Evolutionary conservation across 495 filamentous ascomycete genomes (phyloP).

Genomic region (Aspergillus cavernicola): DNA sequence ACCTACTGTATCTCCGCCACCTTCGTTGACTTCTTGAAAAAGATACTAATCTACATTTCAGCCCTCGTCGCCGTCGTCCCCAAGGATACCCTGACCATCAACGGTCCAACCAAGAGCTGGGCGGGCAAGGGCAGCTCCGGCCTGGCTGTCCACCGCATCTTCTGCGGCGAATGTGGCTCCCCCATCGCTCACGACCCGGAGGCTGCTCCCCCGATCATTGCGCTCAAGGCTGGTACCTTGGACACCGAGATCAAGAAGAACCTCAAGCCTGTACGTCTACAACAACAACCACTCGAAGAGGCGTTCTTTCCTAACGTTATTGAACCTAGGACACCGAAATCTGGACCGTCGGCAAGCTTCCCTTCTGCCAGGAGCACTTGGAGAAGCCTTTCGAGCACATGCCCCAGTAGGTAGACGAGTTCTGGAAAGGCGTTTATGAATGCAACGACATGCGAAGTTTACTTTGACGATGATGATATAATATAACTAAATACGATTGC

Average conservation of each 20-base stretch:
- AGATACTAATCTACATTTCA: too few relatives aligned
- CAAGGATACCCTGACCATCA: constrained; percentile 57
- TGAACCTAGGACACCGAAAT: constrained; percentile 68
- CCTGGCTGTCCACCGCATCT: constrained; percentile 59
- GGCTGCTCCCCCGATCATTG: constrained; percentile 63
- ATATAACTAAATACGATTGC: too few relatives aligned
- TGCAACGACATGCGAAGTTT: constrained; percentile 12
- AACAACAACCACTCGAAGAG: too few relatives aligned
- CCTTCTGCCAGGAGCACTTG: constrained; percentile 63
- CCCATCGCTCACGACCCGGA: constrained; percentile 68
- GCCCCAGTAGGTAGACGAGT: too few relatives aligned
- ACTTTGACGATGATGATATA: constrained; percentile 6
- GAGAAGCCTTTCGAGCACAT: constrained; percentile 58
- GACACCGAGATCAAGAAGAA: constrained; percentile 61
- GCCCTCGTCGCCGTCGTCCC: constrained; percentile 63
- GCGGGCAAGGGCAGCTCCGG: constrained; percentile 53
- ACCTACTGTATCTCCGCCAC: constrained; percentile 55
- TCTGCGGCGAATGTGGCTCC: constrained; percentile 66
- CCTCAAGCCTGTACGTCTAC: constrained; percentile 58
- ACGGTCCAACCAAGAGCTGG: constrained; percentile 61
- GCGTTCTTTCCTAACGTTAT: too few relatives aligned
- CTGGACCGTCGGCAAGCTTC: constrained; percentile 64
- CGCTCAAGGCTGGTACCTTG: constrained; percentile 63
- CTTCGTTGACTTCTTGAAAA: too few relatives aligned
- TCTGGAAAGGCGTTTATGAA: too few relatives aligned